These are phyloP conservation scores for Cryptococcus amylolentus DNA, from an alignment of 1,284 basidiomycete species.

Conservation along the genomic window DNA sequence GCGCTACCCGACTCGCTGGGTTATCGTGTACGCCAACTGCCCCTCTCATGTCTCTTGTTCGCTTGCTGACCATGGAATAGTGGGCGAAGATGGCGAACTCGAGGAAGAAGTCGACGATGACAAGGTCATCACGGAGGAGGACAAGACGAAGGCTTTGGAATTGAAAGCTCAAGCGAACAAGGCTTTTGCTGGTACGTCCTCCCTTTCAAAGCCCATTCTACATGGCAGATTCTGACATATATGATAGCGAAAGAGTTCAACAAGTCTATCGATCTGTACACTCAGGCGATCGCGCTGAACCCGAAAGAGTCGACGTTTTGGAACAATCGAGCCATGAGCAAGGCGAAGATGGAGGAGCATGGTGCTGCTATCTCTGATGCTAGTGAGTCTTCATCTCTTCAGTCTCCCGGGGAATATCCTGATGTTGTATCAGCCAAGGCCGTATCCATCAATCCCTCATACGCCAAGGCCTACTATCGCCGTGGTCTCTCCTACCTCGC, in stretches of 20 bases:
- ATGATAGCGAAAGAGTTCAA: conserved; percentile 59
- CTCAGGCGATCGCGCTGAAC: conserved; percentile 72
- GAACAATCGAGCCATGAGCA: conserved; percentile 52
- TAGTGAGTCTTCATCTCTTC: conserved; percentile 35
- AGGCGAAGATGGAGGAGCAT: conserved; percentile 54
- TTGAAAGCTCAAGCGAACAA: conserved; percentile 82
- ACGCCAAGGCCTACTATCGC: conserved; percentile 70
- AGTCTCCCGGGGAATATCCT: neutral
- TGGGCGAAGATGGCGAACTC: conserved; percentile 44
- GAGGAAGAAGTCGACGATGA: conserved; percentile 44
- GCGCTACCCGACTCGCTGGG: conserved; percentile 35
- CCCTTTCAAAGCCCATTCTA: neutral
- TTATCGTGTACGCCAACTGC: conserved; percentile 32
- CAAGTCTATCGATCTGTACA: conserved; percentile 67
- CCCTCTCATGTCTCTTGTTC: neutral
- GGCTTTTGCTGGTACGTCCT: conserved; percentile 66
- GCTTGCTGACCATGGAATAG: conserved; percentile 16
- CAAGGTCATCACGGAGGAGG: conserved; percentile 60
- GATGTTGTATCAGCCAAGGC: conserved; percentile 62
- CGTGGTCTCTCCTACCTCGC: conserved; percentile 90
- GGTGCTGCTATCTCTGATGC: conserved; percentile 50
- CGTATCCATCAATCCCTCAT: conserved; percentile 81
- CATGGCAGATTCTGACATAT: neutral
- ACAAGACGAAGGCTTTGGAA: conserved; percentile 62
- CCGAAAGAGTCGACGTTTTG: conserved; percentile 54